Evolutionary conservation across 306 rosid species (phyloP), one percentile per base, ranked within the genome.

Genomic region (Lathyrus oleraceus): DNA sequence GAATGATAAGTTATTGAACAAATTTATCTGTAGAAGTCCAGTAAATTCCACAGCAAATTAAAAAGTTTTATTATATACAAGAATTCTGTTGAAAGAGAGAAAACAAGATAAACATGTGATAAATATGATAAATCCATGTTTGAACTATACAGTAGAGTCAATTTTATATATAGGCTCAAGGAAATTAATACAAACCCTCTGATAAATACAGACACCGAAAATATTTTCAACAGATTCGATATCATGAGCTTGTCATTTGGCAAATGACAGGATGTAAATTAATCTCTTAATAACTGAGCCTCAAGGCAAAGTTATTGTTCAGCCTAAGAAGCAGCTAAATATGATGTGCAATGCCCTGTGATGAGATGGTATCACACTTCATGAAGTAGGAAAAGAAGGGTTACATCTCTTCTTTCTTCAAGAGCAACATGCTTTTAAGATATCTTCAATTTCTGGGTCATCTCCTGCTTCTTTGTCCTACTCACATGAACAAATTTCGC

Each of bases 391-490:
- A n/a, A 57, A 63, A 42, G 67, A 56, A 54, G 14, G 62, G 48
- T 6, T 27, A 19, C 38, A 6, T 32, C 39, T 10, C 20, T 47
- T 43, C 39, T 36, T 70, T 58, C 70, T 73, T 85, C 88, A 85
- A 1, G 82, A 79, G 76, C 96, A 88, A 78, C 93, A 88, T 30
- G 87, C 93, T 82, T 84, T 70, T 49, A 90, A 78, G 71, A 93
- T 78, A 42, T 90, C 96, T 79, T 88, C 84, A 30, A 93, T 93
- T 58, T 84, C 86, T 12, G 98, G 96, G 65, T 93, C 98, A 81
- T 90, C 96, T 68, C 98, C 91, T 17, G 98, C 98, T 84, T 88
- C 98, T 84, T 87, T 93, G 69, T 93, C 98, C 98, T 88, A 51
- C 67, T 39, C 85, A 39, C 32, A 19, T 30, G 30, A 54, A 65